Percentiles rank a stretch among this genome's conserved stretches.
phyloP scores from a whole-genome alignment of 176 grass and related monocot species.

The Hordeum marinum region DNA sequence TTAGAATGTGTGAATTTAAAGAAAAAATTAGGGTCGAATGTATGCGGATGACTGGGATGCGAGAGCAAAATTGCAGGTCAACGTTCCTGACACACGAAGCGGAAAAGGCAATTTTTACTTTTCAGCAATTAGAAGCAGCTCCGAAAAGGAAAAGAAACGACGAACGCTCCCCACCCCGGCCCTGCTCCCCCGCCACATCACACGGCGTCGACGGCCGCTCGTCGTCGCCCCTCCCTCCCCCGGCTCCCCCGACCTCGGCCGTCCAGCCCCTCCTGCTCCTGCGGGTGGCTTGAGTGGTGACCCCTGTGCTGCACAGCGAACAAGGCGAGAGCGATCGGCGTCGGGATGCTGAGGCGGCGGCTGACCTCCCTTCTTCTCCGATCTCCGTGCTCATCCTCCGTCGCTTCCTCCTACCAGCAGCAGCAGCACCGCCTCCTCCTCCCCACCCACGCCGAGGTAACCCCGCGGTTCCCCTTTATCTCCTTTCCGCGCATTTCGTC shows the following conservation, averaged over 20 bases:
- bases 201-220: not conserved
- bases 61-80: too few species aligned
- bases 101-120: not conserved
- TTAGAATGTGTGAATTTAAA: too few species aligned
- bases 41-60: too few species aligned
- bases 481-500: not conserved
- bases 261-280: not conserved
- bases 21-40: too few species aligned
- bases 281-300: not conserved
- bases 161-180: not conserved
- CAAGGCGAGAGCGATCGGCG: not conserved
- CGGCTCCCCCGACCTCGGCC: not conserved
- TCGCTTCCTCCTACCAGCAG: not conserved
- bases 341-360: conserved; percentile 36
- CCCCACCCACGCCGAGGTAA: conserved; percentile 12
- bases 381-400: not conserved
- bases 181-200: not conserved
- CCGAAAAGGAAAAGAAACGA: not conserved
- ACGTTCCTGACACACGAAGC: not conserved
- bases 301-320: not conserved
- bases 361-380: conserved; percentile 24
- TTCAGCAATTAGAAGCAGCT: not conserved
- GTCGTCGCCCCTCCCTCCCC: not conserved
- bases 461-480: not conserved
- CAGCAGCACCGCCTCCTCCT: not conserved